A percentile compares a stretch with the other conserved stretches of the same genome.
Conservation (phyloP, 345 rosid species). For the Sonneratia alba region DNA sequence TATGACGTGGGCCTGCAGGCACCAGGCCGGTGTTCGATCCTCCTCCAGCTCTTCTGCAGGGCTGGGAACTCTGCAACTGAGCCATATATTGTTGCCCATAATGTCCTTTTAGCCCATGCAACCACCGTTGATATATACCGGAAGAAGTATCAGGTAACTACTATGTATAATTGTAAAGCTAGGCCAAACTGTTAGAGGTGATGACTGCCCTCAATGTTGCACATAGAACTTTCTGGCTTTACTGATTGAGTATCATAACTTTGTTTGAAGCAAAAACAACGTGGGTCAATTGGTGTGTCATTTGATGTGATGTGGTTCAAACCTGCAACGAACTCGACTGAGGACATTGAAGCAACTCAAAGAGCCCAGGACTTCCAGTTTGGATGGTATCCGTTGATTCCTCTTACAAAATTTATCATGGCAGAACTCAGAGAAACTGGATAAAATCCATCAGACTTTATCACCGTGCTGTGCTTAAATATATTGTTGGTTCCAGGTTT, state of each 20-base stretch:
- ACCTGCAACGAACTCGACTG: constrained; percentile 45
- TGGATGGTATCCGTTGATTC: constrained; percentile 56
- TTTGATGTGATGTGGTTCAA: constrained; percentile 81
- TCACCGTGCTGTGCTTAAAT: not conserved
- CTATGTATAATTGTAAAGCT: not conserved
- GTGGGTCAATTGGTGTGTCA: constrained; percentile 63
- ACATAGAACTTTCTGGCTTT: not conserved
- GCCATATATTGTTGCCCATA: constrained; percentile 86
- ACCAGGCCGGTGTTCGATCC: constrained; percentile 77
- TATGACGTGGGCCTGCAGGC: constrained; percentile 84
- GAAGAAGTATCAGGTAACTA: constrained; percentile 59
- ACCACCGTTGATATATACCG: constrained; percentile 51
- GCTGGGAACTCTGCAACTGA: constrained; percentile 83
- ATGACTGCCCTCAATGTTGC: too few relatives aligned
- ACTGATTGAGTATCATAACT: not conserved
- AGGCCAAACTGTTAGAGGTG: too few relatives aligned
- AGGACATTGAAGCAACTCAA: constrained; percentile 68
- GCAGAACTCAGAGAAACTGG: too few relatives aligned
- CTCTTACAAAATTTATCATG: not conserved
- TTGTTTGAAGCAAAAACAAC: constrained; percentile 48
- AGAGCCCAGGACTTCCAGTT: constrained; percentile 97
- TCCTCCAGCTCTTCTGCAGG: constrained; percentile 51
- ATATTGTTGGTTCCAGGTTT: constrained; percentile 42
- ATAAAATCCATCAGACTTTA: too few relatives aligned
- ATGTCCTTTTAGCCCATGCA: constrained; percentile 64